Conservation (phyloP, 1,284 basidiomycete species). For the Heliocybe sulcata region DNA sequence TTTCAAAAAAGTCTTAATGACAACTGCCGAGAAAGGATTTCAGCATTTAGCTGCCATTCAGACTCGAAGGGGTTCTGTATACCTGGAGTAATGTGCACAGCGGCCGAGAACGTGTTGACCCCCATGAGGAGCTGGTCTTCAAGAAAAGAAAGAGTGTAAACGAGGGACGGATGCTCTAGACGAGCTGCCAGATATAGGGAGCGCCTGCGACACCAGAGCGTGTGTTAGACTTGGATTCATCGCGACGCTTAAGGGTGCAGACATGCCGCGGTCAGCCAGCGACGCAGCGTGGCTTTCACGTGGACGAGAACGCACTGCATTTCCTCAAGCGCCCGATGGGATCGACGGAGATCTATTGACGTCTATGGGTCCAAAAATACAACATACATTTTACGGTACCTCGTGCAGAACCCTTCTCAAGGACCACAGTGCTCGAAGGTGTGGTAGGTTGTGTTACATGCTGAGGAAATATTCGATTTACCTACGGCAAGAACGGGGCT, state of each 20-base stretch:
- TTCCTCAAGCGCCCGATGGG: background rate
- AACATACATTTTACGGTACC: background rate
- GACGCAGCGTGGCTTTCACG: background rate
- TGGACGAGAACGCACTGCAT: background rate
- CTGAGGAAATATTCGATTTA: too few relatives aligned
- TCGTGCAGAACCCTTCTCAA: too few relatives aligned
- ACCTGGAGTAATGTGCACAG: constrained; percentile 48
- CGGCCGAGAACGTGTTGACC: constrained; percentile 38
- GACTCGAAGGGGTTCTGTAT: constrained; percentile 4
- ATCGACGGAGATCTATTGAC: background rate
- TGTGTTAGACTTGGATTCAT: background rate
- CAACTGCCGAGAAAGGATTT: constrained; percentile 17
- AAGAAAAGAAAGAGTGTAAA: background rate
- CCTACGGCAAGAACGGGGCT: too few relatives aligned
- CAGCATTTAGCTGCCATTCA: background rate
- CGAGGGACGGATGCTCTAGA: background rate
- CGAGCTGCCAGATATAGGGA: background rate
- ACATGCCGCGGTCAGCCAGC: background rate
- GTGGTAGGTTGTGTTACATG: too few relatives aligned
- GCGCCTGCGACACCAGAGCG: background rate
- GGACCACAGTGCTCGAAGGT: too few relatives aligned
- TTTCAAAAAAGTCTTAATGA: constrained; percentile 53
- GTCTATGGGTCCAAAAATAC: background rate
- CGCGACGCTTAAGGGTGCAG: background rate
- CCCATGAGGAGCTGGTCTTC: background rate